Conservation (phyloP, 2,329 filamentous ascomycete genomes). For the Scedosporium aurantiacum region DNA sequence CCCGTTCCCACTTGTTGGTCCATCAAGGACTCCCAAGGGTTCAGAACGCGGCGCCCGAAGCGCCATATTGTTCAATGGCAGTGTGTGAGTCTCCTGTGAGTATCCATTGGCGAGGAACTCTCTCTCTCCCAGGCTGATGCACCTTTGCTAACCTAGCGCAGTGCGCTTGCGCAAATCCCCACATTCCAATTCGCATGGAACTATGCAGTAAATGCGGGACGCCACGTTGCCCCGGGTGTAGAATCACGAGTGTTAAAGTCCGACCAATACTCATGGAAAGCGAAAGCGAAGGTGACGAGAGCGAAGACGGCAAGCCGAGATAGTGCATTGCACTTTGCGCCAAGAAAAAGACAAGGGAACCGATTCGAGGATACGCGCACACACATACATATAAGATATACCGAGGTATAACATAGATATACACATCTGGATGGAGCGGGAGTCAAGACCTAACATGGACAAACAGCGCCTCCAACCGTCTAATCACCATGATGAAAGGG, state of each 20-base stretch:
- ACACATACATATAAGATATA: no score
- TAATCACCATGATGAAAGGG: no score
- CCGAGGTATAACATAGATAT: no score
- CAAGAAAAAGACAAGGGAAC: no score
- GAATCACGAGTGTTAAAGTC: background rate
- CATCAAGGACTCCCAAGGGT: background rate
- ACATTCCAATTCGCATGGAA: background rate
- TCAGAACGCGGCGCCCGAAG: background rate
- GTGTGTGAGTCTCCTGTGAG: background rate
- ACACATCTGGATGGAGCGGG: no score
- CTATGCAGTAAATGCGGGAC: background rate
- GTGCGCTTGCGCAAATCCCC: background rate
- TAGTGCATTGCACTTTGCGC: background rate
- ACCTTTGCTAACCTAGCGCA: background rate
- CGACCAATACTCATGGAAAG: background rate
- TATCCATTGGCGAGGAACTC: background rate
- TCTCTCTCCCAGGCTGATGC: background rate
- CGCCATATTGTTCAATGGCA: background rate
- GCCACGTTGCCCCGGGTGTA: background rate
- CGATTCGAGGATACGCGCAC: no score
- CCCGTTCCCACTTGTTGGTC: no score
- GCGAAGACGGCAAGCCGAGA: background rate
- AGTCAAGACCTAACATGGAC: no score
- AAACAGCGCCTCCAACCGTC: no score
- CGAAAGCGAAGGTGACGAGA: background rate